Evolutionary conservation across 345 rosid species (phyloP), one percentile per base, ranked within the genome.

Genomic region (Diplotaxis tenuifolia): DNA sequence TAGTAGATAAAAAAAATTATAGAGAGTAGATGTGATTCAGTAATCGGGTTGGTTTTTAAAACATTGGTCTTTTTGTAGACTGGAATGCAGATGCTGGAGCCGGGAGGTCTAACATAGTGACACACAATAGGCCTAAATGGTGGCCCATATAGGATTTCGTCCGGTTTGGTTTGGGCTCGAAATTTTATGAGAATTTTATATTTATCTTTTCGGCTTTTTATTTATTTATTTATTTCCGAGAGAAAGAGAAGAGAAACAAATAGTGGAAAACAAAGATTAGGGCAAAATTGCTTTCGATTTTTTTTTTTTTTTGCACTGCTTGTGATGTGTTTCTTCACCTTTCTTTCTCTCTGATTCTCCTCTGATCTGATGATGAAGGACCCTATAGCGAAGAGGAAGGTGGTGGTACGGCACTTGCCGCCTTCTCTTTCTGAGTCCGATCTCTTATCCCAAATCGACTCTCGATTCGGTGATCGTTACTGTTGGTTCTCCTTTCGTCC

Each of bases 361-460:
- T 66, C 29, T 72, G 73, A 72, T 52, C 61, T 38, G 12, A 11
- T 11, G 55, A 83, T 80, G 86, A 83, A 87, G 80, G 84, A 81
- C 42, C 81, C 79, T 8, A 62, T 66, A 65, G 78, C 71, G 68
- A 84, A 84, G 75, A 86, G 82, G 67, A 90, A 86, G 81, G 86
- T 90, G 47, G 91, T 90, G 64, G 81, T 90, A 49, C 80, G 96
- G 74, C 88, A 83, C 77, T 75, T 90, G 80, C 93, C 93, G 45
- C 96, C 96, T 27, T 81, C 90, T 28, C 86, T 90, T 32, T 71
- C 86, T 7, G 84, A 83, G 74, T 78, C 86, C 29, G 79, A 84
- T 72, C 82, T 90, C 67, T 74, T 90, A 40, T 72, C 87, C 9
- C 89, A 83, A 63, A 83, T 86, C 50, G 83, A 85, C 40, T 79